A percentile compares a stretch with the other conserved stretches of the same genome.
These are phyloP conservation scores for Actinomucor elegans DNA, from an alignment of 371 early-diverging fungal genomes.

Conservation along the genomic window DNA sequence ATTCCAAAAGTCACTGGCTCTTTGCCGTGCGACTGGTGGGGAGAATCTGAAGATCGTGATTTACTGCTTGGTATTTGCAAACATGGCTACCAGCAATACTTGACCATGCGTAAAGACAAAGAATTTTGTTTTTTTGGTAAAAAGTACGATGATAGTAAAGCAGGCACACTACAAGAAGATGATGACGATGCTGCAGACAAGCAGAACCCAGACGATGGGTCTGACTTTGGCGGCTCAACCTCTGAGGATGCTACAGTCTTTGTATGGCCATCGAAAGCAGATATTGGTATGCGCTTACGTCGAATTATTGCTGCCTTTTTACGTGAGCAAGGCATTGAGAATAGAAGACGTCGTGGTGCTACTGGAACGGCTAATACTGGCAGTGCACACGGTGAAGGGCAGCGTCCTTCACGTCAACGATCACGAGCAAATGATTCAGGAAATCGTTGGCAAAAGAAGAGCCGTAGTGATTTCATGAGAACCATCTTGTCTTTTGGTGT, in stretches of 20 bases:
- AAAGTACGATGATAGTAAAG: constrained; percentile 52
- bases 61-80: constrained; percentile 76
- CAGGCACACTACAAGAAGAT: constrained; percentile 22
- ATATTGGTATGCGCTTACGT: constrained; percentile 74
- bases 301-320: constrained; percentile 71
- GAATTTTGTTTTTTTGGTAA: constrained; percentile 69
- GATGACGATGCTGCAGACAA: constrained; percentile 11
- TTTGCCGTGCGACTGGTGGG: constrained; percentile 80
- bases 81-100: constrained; percentile 79
- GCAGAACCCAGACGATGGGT: constrained; percentile 1
- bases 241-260: constrained; percentile 33
- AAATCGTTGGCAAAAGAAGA: constrained; percentile 66
- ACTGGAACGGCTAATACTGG: constrained; percentile 6
- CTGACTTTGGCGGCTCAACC: neutral
- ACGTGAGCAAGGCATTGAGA: constrained; percentile 59
- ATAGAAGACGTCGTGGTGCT: constrained; percentile 14
- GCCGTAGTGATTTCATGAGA: constrained; percentile 61
- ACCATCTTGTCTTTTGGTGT: constrained; percentile 70
- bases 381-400: constrained; percentile 2
- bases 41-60: constrained; percentile 79
- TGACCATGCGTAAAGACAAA: constrained; percentile 65
- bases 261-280: constrained; percentile 71
- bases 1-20: constrained; percentile 60
- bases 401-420: constrained; percentile 24
- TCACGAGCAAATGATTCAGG: constrained; percentile 42